Base-by-base conservation (phyloP, 805 yeast species). In the Candida quercuum region DNA sequence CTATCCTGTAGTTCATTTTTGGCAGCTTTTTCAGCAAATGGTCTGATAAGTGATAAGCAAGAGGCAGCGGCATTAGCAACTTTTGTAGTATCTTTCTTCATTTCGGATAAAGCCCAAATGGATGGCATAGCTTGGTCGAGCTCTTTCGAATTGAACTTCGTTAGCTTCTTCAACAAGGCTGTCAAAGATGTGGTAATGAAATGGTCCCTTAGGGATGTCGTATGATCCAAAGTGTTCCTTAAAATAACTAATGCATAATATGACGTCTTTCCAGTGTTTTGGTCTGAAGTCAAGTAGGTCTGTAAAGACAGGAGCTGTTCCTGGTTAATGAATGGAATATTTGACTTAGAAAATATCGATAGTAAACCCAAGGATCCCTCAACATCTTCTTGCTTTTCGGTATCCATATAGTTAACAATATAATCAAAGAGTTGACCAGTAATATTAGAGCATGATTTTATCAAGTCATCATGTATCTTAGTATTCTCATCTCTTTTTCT, bases 121-220 rank as follows among this genome's bases (percentile, higher is more conserved):
- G 86, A 69, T 1, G 88, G 87, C 56, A 86, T 71, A 0, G 91
- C 95, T 50, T 79, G 80, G n/a, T 74, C 74, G 8, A 86, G 57
- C 46, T 85, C 93, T 40, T 56, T 65, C 0, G 70, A 67, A 36
- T 69, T 72, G 59, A 81, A 72, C 43, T 74, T 80, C 3, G 89
- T 79, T 23, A 86, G 56, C 23, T 74, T 61, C 24, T 64, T 63
- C 43, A 84, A 52, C n/a, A 86, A 48, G 2, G 74, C 65, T 0
- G 65, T 49, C 51, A 76, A 81, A 13, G 79, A 66, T 9, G 67
- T 70, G 17, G 56, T 43, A 20, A 77, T 48, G 48, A 78, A 81
- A 3, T 63, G 67, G 0, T 73, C 69, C 33, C 79, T 70, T 32
- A 83, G 60, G 5, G 72, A 59, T 0, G 53, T 48, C 8, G 67